Conservation (phyloP, 805 yeast genomes). For the Starmera quercuum region DNA sequence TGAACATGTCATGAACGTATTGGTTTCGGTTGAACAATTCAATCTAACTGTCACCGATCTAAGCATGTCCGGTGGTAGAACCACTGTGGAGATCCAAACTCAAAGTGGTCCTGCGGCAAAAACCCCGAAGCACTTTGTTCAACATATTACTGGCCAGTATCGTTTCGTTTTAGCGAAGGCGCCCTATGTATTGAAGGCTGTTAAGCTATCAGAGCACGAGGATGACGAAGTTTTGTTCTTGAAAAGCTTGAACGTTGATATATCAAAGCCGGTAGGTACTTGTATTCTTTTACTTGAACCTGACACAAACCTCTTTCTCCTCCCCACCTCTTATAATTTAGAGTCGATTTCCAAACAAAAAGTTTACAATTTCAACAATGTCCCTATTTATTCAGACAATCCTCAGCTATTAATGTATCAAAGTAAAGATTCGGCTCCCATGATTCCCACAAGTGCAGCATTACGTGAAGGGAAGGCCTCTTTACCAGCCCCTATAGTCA, state of each 20-base stretch:
- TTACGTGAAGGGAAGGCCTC: neutral
- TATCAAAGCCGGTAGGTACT: neutral
- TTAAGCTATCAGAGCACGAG: neutral
- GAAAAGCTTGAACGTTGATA: slow-evolving; percentile 1
- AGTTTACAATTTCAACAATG: no score
- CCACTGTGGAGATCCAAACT: no score
- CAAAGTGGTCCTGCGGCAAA: no score
- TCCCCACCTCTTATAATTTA: no score
- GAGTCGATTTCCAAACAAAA: no score
- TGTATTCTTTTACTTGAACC: neutral
- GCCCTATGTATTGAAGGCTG: neutral
- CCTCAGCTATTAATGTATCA: no score
- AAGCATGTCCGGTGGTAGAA: no score
- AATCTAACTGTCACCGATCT: neutral
- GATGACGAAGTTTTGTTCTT: neutral
- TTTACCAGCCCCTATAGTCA: neutral
- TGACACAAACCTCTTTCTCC: no score
- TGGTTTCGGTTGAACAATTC: neutral
- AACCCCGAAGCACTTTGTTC: neutral
- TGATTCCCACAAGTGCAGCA: no score
- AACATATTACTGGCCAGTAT: neutral
- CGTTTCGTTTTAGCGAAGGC: neutral
- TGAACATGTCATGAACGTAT: neutral
- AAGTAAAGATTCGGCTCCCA: no score
- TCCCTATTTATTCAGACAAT: no score